Evolutionary conservation across 345 rosid genomes (phyloP).

Genomic region (Linum trigynum): DNA sequence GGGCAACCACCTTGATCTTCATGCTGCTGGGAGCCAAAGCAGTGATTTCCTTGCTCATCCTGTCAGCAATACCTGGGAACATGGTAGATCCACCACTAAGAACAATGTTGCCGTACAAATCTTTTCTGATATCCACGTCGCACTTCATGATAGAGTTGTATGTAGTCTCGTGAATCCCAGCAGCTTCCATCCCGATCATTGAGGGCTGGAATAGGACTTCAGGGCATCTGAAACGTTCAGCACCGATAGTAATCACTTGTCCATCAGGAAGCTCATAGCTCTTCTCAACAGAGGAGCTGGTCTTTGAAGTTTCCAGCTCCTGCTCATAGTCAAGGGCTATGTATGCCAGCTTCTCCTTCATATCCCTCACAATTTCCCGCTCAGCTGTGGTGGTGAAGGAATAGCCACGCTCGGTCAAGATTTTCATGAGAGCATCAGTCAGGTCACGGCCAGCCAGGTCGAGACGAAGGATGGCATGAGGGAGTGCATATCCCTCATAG

Average conservation of each 20-base stretch:
- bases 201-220: slow-evolving; percentile 7
- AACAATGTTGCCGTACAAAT: slow-evolving; percentile 3
- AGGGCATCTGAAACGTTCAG: slow-evolving; percentile 4
- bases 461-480: slow-evolving; percentile 5
- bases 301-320: slow-evolving; percentile 4
- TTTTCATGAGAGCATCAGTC: slow-evolving; percentile 1
- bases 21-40: slow-evolving; percentile 7
- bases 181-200: slow-evolving; percentile 6
- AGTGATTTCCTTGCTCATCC: slow-evolving; percentile 7
- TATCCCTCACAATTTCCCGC: slow-evolving; percentile 7
- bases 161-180: slow-evolving; percentile 4
- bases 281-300: slow-evolving; percentile 7
- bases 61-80: slow-evolving; percentile 5
- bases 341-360: slow-evolving; percentile 6
- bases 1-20: slow-evolving; percentile 5
- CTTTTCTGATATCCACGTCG: slow-evolving; percentile 7
- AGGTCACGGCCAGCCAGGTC: slow-evolving; percentile 7
- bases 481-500: slow-evolving; percentile 1
- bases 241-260: slow-evolving; percentile 2
- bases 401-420: slow-evolving; percentile 5
- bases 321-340: slow-evolving; percentile 4
- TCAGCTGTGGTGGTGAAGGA: slow-evolving; percentile 8
- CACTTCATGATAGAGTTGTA: slow-evolving; percentile 7
- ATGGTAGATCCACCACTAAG: slow-evolving; percentile 7
- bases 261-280: slow-evolving; percentile 6